Evolutionary conservation across 352 stramenopile species (phyloP).

Genomic region (Lagenidium sp.): DNA sequence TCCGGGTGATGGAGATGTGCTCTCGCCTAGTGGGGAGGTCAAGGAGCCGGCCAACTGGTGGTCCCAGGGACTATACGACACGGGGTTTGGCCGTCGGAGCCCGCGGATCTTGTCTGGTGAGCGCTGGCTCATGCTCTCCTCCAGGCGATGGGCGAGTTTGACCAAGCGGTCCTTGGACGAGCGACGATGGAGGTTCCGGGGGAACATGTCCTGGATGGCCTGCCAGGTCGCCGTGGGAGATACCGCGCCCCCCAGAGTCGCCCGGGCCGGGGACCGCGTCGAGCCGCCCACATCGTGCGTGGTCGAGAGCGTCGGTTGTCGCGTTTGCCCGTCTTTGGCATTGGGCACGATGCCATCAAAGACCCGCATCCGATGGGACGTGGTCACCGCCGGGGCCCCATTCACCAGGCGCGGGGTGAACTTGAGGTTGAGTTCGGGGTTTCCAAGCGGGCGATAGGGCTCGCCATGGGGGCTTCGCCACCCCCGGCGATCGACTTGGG

Average conservation of each 20-base stretch:
- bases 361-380: slow-evolving; percentile 12
- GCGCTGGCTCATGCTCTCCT: slow-evolving; percentile 37
- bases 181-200: slow-evolving; percentile 22
- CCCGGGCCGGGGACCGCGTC: not conserved
- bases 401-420: slow-evolving; percentile 42
- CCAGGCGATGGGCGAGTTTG: slow-evolving; percentile 35
- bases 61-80: not conserved
- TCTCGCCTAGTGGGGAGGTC: slow-evolving; percentile 6
- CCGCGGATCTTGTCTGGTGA: slow-evolving; percentile 31
- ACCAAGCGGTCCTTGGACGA: slow-evolving; percentile 35
- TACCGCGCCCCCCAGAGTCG: no score
- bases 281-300: not conserved
- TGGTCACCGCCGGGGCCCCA: slow-evolving; percentile 14
- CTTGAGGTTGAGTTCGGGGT: slow-evolving; percentile 57
- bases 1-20: not conserved
- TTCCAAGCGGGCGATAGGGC: slow-evolving; percentile 57
- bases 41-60: slow-evolving; percentile 5
- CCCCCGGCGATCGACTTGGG: slow-evolving; percentile 19
- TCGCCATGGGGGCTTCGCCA: slow-evolving; percentile 68
- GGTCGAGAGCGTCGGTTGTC: not conserved
- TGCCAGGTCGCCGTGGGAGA: no score
- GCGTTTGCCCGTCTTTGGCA: not conserved
- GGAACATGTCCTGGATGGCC: slow-evolving; percentile 28
- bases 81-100: slow-evolving; percentile 11
- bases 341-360: slow-evolving; percentile 5